These are phyloP conservation scores for Aphanomyces astaci DNA, from an alignment of 352 stramenopile species.

Conservation along the genomic window DNA sequence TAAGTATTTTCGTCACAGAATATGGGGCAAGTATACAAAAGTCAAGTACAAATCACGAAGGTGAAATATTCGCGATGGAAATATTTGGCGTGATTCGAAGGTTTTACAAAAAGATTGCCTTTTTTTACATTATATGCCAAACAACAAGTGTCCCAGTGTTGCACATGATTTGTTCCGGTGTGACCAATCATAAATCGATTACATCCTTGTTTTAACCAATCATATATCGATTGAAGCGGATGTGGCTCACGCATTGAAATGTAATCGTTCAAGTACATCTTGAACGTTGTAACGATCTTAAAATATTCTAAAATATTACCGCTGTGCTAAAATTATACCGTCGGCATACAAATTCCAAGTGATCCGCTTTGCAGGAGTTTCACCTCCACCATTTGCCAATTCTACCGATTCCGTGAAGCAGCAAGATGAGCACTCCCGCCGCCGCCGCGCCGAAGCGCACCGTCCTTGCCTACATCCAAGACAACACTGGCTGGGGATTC, in stretches of 20 bases:
- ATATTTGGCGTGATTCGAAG: too few relatives aligned
- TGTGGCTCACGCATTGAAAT: not conserved
- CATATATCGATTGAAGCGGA: too few relatives aligned
- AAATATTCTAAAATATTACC: not conserved
- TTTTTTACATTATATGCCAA: too few relatives aligned
- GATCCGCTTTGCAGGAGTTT: not conserved
- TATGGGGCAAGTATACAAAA: too few relatives aligned
- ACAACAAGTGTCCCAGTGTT: too few relatives aligned
- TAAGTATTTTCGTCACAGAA: too few relatives aligned
- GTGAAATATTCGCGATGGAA: too few relatives aligned
- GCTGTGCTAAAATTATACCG: not conserved
- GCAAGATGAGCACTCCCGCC: not conserved
- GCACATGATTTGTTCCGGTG: too few relatives aligned
- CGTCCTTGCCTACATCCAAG: constrained; percentile 45
- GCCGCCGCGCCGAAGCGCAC: not conserved
- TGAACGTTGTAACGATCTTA: not conserved
- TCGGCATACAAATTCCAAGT: not conserved
- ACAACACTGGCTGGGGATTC: constrained; percentile 81
- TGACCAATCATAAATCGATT: too few relatives aligned
- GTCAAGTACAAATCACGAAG: not conserved
- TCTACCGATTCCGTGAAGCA: not conserved
- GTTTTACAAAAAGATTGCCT: too few relatives aligned
- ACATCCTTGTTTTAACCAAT: too few relatives aligned
- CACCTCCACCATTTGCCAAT: not conserved
- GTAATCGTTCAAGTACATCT: not conserved